These are phyloP conservation scores for Sugiyamaella castrensis DNA, from an alignment of 1,139 yeast species.

Conservation along the genomic window DNA sequence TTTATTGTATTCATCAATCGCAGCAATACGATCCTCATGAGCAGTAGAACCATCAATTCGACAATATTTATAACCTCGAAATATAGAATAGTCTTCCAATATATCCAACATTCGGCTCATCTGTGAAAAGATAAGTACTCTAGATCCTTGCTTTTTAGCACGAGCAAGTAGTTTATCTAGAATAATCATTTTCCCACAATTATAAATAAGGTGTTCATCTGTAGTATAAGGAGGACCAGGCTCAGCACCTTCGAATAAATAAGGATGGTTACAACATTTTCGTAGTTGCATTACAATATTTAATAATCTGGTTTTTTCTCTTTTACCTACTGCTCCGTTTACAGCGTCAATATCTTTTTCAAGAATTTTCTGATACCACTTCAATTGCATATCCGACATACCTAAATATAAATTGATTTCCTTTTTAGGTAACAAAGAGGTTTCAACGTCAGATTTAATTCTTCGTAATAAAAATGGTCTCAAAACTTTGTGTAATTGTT, in stretches of 20 bases:
- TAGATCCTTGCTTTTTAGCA: slow-evolving; percentile 72
- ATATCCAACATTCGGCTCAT: slow-evolving; percentile 93
- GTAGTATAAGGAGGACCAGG: slow-evolving; percentile 99
- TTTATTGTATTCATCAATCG: slow-evolving; percentile 86
- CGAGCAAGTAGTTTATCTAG: slow-evolving; percentile 78
- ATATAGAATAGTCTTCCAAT: slow-evolving; percentile 84
- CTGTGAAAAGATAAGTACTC: slow-evolving; percentile 90
- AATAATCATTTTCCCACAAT: slow-evolving; percentile 87
- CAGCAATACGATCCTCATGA: slow-evolving; percentile 88
- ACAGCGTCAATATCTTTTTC: slow-evolving; percentile 97
- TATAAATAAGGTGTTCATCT: slow-evolving; percentile 85
- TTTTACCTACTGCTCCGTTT: slow-evolving; percentile 82
- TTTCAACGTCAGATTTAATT: slow-evolving; percentile 90
- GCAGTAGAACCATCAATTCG: slow-evolving; percentile 94
- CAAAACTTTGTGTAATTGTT: slow-evolving; percentile 77
- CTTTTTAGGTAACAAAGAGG: slow-evolving; percentile 81
- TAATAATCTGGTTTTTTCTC: slow-evolving; percentile 84
- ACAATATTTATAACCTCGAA: slow-evolving; percentile 81
- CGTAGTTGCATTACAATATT: slow-evolving; percentile 96
- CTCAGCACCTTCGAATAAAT: slow-evolving; percentile 95
- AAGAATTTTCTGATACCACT: slow-evolving; percentile 83
- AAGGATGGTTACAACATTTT: slow-evolving; percentile 97
- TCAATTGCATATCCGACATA: slow-evolving; percentile 90
- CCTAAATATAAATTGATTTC: slow-evolving; percentile 89
- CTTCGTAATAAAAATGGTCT: slow-evolving; percentile 87